Evolutionary conservation across 352 stramenopile species (phyloP).

Genomic region (Blastocystis sp.): DNA sequence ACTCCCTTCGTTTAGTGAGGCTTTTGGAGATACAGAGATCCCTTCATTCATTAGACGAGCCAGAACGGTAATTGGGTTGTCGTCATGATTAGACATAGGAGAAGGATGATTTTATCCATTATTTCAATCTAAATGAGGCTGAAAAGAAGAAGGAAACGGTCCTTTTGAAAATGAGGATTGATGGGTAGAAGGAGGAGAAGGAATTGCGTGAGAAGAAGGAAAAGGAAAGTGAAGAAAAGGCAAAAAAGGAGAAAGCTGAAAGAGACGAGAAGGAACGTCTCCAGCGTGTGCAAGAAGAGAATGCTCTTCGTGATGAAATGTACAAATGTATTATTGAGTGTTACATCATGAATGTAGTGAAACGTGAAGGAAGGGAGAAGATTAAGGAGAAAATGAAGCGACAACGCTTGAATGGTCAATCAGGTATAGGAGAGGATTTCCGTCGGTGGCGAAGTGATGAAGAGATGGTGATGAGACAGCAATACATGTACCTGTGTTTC

Average conservation of each 20-base stretch:
- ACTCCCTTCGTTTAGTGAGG: slow-evolving; percentile 29
- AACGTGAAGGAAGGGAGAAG: slow-evolving; percentile 64
- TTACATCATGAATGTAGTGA: slow-evolving; percentile 26
- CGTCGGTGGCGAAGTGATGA: slow-evolving; percentile 73
- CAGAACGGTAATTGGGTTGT: neutral
- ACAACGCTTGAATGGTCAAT: slow-evolving; percentile 72
- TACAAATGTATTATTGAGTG: slow-evolving; percentile 4
- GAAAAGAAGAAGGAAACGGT: slow-evolving; percentile 34
- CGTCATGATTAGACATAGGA: neutral
- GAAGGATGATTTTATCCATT: slow-evolving; percentile 14
- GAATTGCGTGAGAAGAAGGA: neutral
- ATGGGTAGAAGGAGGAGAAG: slow-evolving; percentile 19
- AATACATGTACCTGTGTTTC: slow-evolving; percentile 70
- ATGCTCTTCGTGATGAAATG: slow-evolving; percentile 13
- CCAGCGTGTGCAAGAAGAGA: slow-evolving; percentile 16
- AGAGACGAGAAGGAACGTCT: slow-evolving; percentile 32
- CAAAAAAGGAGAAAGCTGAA: neutral
- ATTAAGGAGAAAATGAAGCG: slow-evolving; percentile 73
- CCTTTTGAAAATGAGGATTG: neutral
- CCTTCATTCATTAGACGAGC: neutral
- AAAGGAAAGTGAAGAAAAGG: slow-evolving; percentile 9
- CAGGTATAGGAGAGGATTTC: slow-evolving; percentile 74
- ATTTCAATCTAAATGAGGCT: slow-evolving; percentile 26
- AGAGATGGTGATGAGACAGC: slow-evolving; percentile 74
- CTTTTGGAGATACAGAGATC: neutral